Conservation (phyloP, 164 flowering plant genomes). For the Chimonanthus praecox region DNA sequence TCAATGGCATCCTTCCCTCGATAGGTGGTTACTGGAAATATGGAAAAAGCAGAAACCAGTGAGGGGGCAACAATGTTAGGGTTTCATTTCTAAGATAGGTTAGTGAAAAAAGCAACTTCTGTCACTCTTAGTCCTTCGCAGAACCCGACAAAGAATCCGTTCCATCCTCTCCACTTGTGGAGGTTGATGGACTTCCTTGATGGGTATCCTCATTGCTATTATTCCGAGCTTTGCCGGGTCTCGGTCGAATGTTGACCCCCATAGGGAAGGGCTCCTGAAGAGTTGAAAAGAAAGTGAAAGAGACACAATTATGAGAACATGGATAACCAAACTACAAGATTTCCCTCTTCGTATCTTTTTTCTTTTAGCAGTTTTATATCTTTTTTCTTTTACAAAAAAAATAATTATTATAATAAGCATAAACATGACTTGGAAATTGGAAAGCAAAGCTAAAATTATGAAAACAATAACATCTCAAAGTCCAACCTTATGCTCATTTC, state of each 20-base stretch:
- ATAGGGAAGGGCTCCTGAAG: conserved; percentile 81
- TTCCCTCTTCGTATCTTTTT: too few species aligned
- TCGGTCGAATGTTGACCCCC: conserved; percentile 59
- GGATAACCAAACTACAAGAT: background rate
- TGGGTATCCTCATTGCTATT: conserved; percentile 39
- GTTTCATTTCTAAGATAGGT: conserved; percentile 24
- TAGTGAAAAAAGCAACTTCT: conserved; percentile 13
- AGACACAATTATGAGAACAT: background rate
- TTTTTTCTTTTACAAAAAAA: background rate
- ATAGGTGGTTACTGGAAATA: background rate
- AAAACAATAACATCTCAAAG: too few species aligned
- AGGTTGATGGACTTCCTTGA: conserved; percentile 41
- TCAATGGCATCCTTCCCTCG: background rate
- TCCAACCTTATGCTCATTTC: too few species aligned
- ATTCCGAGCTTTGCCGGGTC: conserved; percentile 43
- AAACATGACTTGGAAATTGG: too few species aligned
- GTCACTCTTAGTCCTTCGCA: conserved; percentile 42
- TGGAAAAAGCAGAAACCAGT: background rate
- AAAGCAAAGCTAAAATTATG: too few species aligned
- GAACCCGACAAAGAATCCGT: conserved; percentile 44
- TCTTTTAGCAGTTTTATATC: too few species aligned
- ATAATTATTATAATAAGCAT: background rate
- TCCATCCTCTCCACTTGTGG: conserved; percentile 42
- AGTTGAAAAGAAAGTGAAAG: background rate
- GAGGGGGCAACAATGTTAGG: background rate